A percentile compares a stretch with the other conserved stretches of the same genome.
These are phyloP conservation scores for Aristolochia fimbriata DNA, from an alignment of 164 flowering plant genomes.

Conservation along the genomic window DNA sequence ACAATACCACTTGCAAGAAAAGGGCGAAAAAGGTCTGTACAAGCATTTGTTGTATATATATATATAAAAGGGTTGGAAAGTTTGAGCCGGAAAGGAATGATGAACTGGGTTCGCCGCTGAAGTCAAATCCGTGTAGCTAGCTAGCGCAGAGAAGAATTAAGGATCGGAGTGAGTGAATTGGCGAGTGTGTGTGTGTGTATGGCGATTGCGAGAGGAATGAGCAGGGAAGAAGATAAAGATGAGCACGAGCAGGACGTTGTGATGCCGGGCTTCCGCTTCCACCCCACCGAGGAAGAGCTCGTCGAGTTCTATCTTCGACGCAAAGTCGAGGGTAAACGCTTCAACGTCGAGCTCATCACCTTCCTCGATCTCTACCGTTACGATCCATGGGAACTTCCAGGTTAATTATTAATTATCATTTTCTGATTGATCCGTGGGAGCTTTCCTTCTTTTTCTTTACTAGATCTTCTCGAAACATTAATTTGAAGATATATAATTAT, in stretches of 20 bases:
- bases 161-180: neutral
- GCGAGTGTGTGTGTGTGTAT: too few relatives aligned
- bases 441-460: neutral
- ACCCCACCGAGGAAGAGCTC: slow-evolving; percentile 97
- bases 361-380: slow-evolving; percentile 90
- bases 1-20: too few relatives aligned
- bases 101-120: slow-evolving; percentile 2
- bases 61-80: too few relatives aligned
- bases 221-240: slow-evolving; percentile 25
- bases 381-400: slow-evolving; percentile 99
- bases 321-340: slow-evolving; percentile 91
- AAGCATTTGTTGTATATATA: too few relatives aligned
- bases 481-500: too few relatives aligned
- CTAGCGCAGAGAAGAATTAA: neutral
- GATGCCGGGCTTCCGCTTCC: slow-evolving; percentile 98
- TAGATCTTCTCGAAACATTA: too few relatives aligned
- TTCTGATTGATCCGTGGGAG: too few relatives aligned
- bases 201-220: slow-evolving; percentile 39
- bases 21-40: too few relatives aligned
- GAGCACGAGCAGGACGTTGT: slow-evolving; percentile 76
- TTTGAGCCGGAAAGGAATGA: too few relatives aligned
- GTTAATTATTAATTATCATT: slow-evolving; percentile 28
- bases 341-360: slow-evolving; percentile 91
- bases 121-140: neutral
- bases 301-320: slow-evolving; percentile 96